Evolutionary conservation across 805 yeast genomes (phyloP), one percentile per base, ranked within the genome.

Genomic region (Grigorovia humatica): DNA sequence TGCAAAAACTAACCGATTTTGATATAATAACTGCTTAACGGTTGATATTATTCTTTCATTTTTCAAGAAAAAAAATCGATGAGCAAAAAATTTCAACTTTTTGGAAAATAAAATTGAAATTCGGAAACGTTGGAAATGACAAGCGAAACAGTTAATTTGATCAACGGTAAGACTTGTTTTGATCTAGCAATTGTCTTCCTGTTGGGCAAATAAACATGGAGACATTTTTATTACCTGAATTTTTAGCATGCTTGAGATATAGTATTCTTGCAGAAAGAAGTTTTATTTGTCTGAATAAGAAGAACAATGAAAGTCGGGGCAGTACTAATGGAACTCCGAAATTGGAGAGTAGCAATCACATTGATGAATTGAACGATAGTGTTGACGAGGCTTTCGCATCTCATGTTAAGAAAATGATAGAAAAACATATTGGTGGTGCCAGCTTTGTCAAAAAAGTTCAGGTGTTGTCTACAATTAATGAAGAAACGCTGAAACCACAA

Each of bases 241-340:
- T 61, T 20, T 50, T 55, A 18, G 55, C 58, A 45, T 52, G 58
- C 30, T 52, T 62, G 15, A 56, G 50, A 29, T 61, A 55, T 46
- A 54, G 59, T 47, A 38, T 61, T 9, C 47, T 47, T 27, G 57
- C 59, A 0, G 43, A 48, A 19, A 59, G 53, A 43, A 60, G 57
- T 44, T 59, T 62, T 20, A 13, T 62, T 1, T 59, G 57, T 43
- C 47, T 60, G 19, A 50, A 49, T 41, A 54, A 53, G 13, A 46
- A 49, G 27, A 50, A 50, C 30, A 50, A 43, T 11, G 45, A 43
- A 8, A 23, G 51, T 15, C 45, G 41, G 15, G 23, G 15, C 23
- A 44, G 48, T n/a, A 49, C 30, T 4, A 17, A 27, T 9, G 44
- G 49, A 20, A 15, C 27, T 45, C 42, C 19, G 49, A 48, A 27